Base-by-base conservation (phyloP, 106 monocot species). In the Acorus gramineus region DNA sequence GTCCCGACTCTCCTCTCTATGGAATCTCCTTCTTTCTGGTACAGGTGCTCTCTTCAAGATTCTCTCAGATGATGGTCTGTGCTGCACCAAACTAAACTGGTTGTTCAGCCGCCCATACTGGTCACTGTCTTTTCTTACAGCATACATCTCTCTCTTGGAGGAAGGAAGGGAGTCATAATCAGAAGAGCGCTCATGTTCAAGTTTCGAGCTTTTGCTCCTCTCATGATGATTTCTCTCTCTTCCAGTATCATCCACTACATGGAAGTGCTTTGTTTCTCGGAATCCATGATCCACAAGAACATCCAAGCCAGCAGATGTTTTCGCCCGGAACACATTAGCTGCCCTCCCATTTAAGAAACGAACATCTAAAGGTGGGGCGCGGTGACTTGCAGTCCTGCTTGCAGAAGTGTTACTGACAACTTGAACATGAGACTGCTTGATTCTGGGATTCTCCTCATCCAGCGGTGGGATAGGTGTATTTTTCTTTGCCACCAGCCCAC, bases 291-390 rank as follows among this genome's bases (percentile, higher is more conserved):
- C 81, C 3, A 71, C 80, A 12, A 78, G 74, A 61, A 83, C 81
- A 72, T 83, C 90, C 70, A 90, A 87, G 44, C 90, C 90, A 55
- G 95, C 82, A 61, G 90, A 85, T 42, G 78, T 77, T 65, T 96
- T 87, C 7, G 65, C 61, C 57, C 87, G 66, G 68, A 74, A 80
- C 8, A 87, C 87, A 44, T 82, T 84, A 66, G 55, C 63, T 3
- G 82, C 80, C 69, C 73, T 69, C 59, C 75, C 80, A 69, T 79
- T 78, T 46, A 55, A 74, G 13, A 78, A 56, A 8, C 55, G 53
- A 3, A 71, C 87, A 58, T 67, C 77, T 57, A 14, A 47, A 74
- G 47, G 65, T 59, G 64, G 69, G 45, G 66, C 12, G 14, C 71
- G 66, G 10, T 55, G 71, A 74, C 8, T 55, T 10, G 6, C 61